Base-by-base conservation (phyloP, 805 yeast genomes). In the Priceomyces castillae region DNA sequence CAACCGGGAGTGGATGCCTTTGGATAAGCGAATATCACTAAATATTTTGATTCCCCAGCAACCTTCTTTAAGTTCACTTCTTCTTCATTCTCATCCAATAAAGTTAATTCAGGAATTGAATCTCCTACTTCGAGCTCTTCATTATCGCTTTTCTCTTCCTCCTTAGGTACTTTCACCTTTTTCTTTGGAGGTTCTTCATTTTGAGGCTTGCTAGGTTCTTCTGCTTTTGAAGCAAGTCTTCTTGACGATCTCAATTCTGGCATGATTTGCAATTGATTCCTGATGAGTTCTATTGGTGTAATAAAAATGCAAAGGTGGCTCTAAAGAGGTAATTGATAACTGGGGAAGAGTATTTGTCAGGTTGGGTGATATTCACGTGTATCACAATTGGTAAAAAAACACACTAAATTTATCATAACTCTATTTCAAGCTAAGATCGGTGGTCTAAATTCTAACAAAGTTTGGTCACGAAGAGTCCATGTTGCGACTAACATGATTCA, bases 1-100 rank as follows among this genome's bases (percentile, higher is more conserved):
- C 99, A 94, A 2, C 99, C 99, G 1, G 97, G 96, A 0, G 98
- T 92, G 19, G 85, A 81, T 0, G 98, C 98, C 58, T 77, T 84
- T 42, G 98, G 98, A 59, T 90, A 92, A 15, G 96, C 86, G 46
- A 71, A 71, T 33, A 71, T 65, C 19, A 71, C 69, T 47, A 71
- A 41, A 41, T 59, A 68, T 51, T 65, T 68, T 23, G 63, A 48
- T 19, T 58, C 53, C 23, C 51, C 49, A 37, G 71, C 67, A 23
- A 53, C 64, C 26, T 62, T 62, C 16, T 38, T 42, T 44, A 71
- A 59, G 25, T 55, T 52, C 39, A 70, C 74, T 28, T 74, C 76
- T 30, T 79, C 71, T n/a, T 77, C 89, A 49, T 84, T 84, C 62
- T 92, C 92, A 57, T 87, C 81, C 42, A 69, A 50, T 34, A 90